Percentiles rank a stretch among this genome's conserved stretches.
Conservation (phyloP, 495 filamentous ascomycete species). For the Daldinia vernicosa region DNA sequence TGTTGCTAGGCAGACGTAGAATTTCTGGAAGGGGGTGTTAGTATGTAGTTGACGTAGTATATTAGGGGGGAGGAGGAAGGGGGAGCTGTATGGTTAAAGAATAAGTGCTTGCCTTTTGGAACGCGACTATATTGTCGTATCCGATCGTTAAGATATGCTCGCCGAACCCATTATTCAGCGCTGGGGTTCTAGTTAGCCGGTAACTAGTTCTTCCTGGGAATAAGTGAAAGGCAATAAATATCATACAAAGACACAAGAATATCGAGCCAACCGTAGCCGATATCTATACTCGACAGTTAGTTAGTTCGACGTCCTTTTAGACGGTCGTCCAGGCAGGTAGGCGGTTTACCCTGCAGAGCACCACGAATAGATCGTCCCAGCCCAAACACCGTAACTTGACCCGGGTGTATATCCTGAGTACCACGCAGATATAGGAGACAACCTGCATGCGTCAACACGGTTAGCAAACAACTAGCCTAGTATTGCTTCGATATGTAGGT, state of each 20-base stretch:
- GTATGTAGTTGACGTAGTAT: background rate
- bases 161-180: constrained; percentile 44
- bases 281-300: constrained; percentile 19
- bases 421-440: constrained; percentile 43
- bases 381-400: constrained; percentile 38
- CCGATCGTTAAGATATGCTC: constrained; percentile 39
- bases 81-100: background rate
- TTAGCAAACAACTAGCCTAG: background rate
- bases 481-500: too few species aligned
- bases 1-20: constrained; percentile 40
- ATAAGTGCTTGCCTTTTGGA: constrained; percentile 39
- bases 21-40: constrained; percentile 25
- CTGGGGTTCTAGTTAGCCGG: constrained; percentile 32
- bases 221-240: background rate
- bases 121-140: constrained; percentile 20
- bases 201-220: background rate
- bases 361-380: constrained; percentile 47
- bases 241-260: constrained; percentile 42
- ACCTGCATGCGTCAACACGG: constrained; percentile 21
- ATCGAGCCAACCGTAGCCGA: constrained; percentile 37
- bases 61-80: background rate
- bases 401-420: constrained; percentile 41
- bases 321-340: background rate
- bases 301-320: background rate
- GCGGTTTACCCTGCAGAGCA: constrained; percentile 41